These are phyloP conservation scores for Aspergillus fijiensis DNA, from an alignment of 2,329 filamentous ascomycete species.

Conservation along the genomic window DNA sequence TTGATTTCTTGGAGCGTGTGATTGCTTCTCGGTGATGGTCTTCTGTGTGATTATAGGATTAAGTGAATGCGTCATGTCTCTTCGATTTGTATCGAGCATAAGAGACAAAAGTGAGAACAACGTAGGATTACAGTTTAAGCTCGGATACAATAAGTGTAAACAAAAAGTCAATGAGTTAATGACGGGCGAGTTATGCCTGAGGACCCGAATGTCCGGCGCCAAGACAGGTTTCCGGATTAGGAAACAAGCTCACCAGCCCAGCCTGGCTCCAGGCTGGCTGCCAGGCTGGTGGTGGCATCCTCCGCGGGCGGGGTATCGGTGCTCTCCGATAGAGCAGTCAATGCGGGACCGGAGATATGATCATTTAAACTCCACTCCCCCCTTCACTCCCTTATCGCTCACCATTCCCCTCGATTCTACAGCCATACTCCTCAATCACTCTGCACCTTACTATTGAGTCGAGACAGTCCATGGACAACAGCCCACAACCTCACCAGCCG, in stretches of 20 bases:
- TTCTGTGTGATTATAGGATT: too few species aligned
- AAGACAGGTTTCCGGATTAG: neutral
- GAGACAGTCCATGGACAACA: neutral
- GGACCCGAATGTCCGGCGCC: too few species aligned
- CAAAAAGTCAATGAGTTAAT: too few species aligned
- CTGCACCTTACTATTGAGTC: too few species aligned
- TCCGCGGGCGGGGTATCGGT: conserved; percentile 31
- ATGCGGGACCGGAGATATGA: conserved; percentile 18
- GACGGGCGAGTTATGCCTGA: too few species aligned
- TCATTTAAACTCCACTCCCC: conserved; percentile 3
- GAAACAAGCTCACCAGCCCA: neutral
- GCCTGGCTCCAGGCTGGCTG: neutral
- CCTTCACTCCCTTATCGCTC: neutral
- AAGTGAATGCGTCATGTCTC: too few species aligned
- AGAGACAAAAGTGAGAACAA: too few species aligned
- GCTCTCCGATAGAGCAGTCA: conserved; percentile 33
- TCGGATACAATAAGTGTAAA: too few species aligned
- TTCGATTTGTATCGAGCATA: too few species aligned
- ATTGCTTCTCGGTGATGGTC: conserved; percentile 9
- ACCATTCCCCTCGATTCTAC: neutral
- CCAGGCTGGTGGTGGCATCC: conserved; percentile 25
- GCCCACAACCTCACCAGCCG: conserved; percentile 1
- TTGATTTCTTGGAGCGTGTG: conserved; percentile 42
- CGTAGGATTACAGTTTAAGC: too few species aligned
- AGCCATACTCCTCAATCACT: neutral